Base-by-base conservation (phyloP, 73 alveolate genomes). In the Blepharisma japonicum region DNA sequence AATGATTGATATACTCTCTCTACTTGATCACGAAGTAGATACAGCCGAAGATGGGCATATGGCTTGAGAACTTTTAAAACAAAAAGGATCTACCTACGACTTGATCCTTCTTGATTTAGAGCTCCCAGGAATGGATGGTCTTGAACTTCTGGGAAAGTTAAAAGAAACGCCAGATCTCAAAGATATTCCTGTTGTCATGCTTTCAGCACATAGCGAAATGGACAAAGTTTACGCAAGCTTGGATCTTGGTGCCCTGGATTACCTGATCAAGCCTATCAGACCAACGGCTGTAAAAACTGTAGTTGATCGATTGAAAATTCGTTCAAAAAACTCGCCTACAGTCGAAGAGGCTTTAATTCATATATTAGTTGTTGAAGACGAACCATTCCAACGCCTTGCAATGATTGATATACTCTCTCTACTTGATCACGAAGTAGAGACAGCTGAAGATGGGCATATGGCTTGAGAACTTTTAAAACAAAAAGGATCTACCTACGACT, bases 101-200 rank as follows among this genome's bases (percentile, higher is more conserved):
- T 71, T 92, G 46, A 90, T 92, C 21, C 83, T 92, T 53, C 83
- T 92, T 4, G 98, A 92, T 71, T 81, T 92, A 9, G 67, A 66
- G 50, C 86, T 92, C 94, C 98, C 98, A 4, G 94, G 82, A 77
- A 87, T 92, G 93, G 93, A 86, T 56, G 98, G 98, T 0, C 50
- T 87, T n/a, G 98, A 90, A 67, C 85, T 93, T 9, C 92, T 93
- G 45, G 47, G 81, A 23, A 53, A 66, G 38, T 82, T 93, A 87
- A 71, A 91, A 79, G 88, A 81, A 55, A 89, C 93, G 68, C 90
- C 87, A 56, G 46, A 79, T 71, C 83, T 91, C 21, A 51, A 71
- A 55, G 83, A 83, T 20, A 81, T 87, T 23, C 98, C 97, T 6
- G 98, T 93, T 27, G 84, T 93, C 7, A 90, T 93, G 87, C 89